Base-by-base conservation (phyloP, 2,329 filamentous ascomycete genomes). In the Bipolaris gigantea region DNA sequence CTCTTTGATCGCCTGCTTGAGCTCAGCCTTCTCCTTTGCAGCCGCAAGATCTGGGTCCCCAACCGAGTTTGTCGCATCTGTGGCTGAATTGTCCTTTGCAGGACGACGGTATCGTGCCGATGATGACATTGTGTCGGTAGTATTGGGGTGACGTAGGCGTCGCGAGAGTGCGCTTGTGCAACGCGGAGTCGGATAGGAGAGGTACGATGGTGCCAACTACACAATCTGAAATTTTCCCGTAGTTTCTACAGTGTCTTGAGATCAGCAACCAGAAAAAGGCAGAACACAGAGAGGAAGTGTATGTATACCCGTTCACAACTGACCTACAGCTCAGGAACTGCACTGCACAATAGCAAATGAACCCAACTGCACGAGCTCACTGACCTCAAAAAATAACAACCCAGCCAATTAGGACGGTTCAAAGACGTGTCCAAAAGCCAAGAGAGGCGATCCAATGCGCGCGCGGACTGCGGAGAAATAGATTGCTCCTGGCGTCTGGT, bases 1-100 rank as follows among this genome's bases (percentile, higher is more conserved):
- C 36, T 67, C 57, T 19, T 66, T 62, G 25, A 62, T 57, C 2
- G 63, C 65, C 44, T 60, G 44, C 42, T 70, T 68, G 25, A 67
- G 57, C 50, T 66, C 64, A 18, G 63, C 56, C 49, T 71, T 70
- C 32, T 64, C 60, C 33, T 60, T 61, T 5, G 60, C 58, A 32
- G 45, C 48, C 27, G 59, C 49, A 9, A 61, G 16, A 8, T 54
- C 62, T 2, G 61, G 59, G 1, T 51, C 45, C 15, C 55, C 46
- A 7, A 52, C 42, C 15, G 56, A 52, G 15, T 58, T 44, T 13
- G 55, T 41, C 23, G 53, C 44, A 30, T 57, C 50, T 36, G 45
- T 32, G 10, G 55, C 41, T 23, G 34, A 23, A 5, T 57, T 25
- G 11, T 48, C 50, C 32, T 59, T 50, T 8, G 55, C 53, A 18